Evolutionary conservation across 2,329 filamentous ascomycete species (phyloP).

Genomic region (Scedosporium dehoogii): DNA sequence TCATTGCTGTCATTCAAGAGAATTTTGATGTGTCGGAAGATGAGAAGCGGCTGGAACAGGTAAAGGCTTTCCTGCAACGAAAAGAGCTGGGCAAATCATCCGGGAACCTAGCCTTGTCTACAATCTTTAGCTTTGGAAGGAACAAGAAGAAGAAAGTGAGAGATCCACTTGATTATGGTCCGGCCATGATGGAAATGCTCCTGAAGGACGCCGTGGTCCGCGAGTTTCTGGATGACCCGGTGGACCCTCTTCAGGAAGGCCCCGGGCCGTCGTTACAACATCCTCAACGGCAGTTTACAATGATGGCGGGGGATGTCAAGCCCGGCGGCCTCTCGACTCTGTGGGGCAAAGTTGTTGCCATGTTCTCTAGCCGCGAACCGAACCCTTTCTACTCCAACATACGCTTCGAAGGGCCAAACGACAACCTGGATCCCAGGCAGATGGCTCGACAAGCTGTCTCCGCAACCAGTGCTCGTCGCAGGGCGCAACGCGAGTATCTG

Average conservation of each 20-base stretch:
- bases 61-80: conserved; percentile 85
- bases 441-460: conserved; percentile 88
- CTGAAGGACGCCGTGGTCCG: conserved; percentile 91
- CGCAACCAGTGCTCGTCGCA: conserved; percentile 71
- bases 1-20: conserved; percentile 99
- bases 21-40: conserved; percentile 99
- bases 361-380: conserved; percentile 59
- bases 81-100: conserved; percentile 69
- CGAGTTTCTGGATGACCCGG: conserved; percentile 79
- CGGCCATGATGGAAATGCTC: conserved; percentile 89
- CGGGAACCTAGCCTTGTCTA: conserved; percentile 67
- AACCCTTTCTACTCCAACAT: conserved; percentile 88
- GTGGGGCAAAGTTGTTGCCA: conserved; percentile 49
- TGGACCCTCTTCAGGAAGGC: conserved; percentile 30
- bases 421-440: conserved; percentile 65
- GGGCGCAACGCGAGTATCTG: conserved; percentile 84
- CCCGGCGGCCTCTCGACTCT: conserved; percentile 49
- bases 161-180: conserved; percentile 86
- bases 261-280: conserved; percentile 19
- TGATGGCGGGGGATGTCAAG: conserved; percentile 32
- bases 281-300: conserved; percentile 11
- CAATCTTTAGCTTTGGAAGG: conserved; percentile 56
- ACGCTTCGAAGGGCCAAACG: conserved; percentile 60
- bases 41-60: conserved; percentile 92
- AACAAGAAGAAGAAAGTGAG: conserved; percentile 42